Base-by-base conservation (phyloP, 805 yeast genomes). In the Kuraishia piskuri region DNA sequence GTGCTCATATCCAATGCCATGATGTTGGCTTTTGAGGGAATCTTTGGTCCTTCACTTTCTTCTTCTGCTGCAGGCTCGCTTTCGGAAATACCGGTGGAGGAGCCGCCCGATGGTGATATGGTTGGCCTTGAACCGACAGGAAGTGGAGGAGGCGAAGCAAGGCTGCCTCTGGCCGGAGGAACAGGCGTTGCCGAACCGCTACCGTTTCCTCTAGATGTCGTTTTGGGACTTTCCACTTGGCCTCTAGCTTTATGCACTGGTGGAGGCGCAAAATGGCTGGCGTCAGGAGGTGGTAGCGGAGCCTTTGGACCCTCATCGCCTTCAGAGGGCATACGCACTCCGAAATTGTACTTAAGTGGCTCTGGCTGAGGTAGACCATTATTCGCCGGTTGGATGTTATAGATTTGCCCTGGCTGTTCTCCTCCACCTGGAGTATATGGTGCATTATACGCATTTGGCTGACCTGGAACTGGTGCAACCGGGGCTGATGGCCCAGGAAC, bases 211-310 rank as follows among this genome's bases (percentile, higher is more conserved):
- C 14, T 31, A 4, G 17, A 5, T 6, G 40, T 10, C 3, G 40
- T 14, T n/a, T 31, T 31, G 40, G 40, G 40, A n/a, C 40, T 31
- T 31, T 22, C 40, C 7, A 22, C 24, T 14, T 48, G 40, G 22
- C 46, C 51, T 31, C 72, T 59, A 14, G 57, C 65, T 50, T 55
- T 64, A 53, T 67, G 76, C 7, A 71, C 56, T 1, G 76, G 76
- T 4, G 78, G 78, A 14, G 78, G 76, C 0, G 73, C 70, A 61
- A 74, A 72, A 53, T 22, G 40, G 40, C 40, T 31, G 17, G 40
- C 40, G 14, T 31, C 40, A 31, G 40, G 40, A 6, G 40, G 17
- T 7, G 40, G 40, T 4, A 31, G 3, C 14, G 40, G 40, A 8
- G 40, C 8, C 17, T 31, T 31, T 7, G 40, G 40, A 31, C 22